A percentile compares a stretch with the other conserved stretches of the same genome.
These are phyloP conservation scores for Scytalidium sp. DNA, from an alignment of 2,329 filamentous ascomycete genomes.

Conservation along the genomic window DNA sequence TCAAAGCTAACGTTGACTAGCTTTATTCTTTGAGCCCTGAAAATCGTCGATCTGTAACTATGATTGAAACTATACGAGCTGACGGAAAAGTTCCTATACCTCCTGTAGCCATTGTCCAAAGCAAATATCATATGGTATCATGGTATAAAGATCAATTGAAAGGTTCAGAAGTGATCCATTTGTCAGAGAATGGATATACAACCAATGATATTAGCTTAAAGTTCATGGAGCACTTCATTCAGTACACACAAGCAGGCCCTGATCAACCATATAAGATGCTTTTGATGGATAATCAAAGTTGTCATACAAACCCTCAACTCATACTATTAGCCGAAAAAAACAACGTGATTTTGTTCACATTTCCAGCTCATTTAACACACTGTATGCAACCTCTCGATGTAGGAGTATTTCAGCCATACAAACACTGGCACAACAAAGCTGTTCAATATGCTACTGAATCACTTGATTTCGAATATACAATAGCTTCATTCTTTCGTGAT, in stretches of 20 bases:
- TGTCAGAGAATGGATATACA: not conserved
- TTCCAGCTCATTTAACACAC: too few species aligned
- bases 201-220: not conserved
- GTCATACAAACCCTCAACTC: too few species aligned
- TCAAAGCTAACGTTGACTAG: not conserved
- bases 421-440: not conserved
- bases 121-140: not conserved
- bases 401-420: too few species aligned
- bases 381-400: too few species aligned
- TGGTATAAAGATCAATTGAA: not conserved
- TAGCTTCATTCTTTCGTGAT: not conserved
- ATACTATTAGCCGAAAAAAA: too few species aligned
- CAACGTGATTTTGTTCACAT: too few species aligned
- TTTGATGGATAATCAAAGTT: not conserved
- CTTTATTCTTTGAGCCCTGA: not conserved
- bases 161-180: not conserved
- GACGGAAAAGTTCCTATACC: not conserved
- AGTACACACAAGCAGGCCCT: not conserved
- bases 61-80: not conserved
- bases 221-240: not conserved
- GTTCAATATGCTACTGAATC: not conserved
- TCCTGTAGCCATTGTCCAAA: not conserved
- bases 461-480: not conserved
- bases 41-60: not conserved
- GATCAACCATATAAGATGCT: not conserved